Conservation (phyloP, 257 asterid species). For the Eustoma russellianum region DNA sequence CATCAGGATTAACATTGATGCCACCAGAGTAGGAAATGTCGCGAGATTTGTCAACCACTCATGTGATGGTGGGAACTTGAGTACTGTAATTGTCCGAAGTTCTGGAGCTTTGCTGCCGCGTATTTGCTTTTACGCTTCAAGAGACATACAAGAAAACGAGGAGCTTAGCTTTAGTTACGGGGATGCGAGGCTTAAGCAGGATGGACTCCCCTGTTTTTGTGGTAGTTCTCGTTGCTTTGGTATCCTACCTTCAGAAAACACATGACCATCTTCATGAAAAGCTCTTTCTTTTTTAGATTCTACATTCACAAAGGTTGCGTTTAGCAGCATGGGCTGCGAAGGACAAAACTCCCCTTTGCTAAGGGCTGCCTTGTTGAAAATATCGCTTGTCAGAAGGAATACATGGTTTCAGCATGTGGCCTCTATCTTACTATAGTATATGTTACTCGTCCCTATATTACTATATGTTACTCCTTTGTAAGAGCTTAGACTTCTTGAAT, state of each 20-base stretch:
- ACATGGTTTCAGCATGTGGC: too few species aligned
- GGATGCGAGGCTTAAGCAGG: constrained; percentile 30
- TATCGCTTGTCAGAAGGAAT: too few species aligned
- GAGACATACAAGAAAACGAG: constrained; percentile 49
- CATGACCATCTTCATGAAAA: constrained; percentile 23
- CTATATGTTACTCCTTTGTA: too few species aligned
- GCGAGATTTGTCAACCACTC: constrained; percentile 90
- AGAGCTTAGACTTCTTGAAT: too few species aligned
- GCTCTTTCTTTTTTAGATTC: background rate
- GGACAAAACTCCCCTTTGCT: too few species aligned
- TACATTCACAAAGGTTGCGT: too few species aligned
- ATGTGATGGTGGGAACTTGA: constrained; percentile 84
- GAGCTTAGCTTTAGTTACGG: constrained; percentile 88
- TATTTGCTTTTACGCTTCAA: constrained; percentile 62
- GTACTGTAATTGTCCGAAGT: constrained; percentile 47
- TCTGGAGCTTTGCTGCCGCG: constrained; percentile 86
- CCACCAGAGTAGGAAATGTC: constrained; percentile 62
- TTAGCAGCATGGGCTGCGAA: too few species aligned
- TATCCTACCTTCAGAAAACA: constrained; percentile 61
- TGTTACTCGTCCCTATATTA: too few species aligned
- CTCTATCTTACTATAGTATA: too few species aligned
- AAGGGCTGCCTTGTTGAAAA: too few species aligned
- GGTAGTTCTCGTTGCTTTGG: constrained; percentile 57
- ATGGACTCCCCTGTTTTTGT: constrained; percentile 59
- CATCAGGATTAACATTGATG: constrained; percentile 82